Evolutionary conservation across 495 filamentous ascomycete genomes (phyloP), one percentile per base, ranked within the genome.

Genomic region (Trypethelium eluteriae): DNA sequence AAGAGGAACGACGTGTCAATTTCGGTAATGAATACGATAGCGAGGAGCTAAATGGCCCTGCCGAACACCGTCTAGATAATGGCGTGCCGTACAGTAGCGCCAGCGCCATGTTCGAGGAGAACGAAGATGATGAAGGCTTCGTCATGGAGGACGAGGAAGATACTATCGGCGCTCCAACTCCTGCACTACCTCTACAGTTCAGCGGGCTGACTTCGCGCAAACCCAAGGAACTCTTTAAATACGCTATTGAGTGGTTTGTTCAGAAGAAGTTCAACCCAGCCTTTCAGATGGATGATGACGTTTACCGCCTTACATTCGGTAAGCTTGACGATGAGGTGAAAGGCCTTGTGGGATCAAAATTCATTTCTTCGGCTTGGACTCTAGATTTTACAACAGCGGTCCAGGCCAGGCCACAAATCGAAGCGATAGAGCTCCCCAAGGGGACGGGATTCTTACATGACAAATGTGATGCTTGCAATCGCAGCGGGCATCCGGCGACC

Each of bases 171-270:
- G 84, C 81, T 6, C 89, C 87, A 0, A 80, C 76, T 0, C 7
- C 53, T 35, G 75, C 77, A 16, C 75, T 81, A 16, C 92, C 92
- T 0, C 78, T 95, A 10, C 78, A 91, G 70, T 92, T 91, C 72
- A 89, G 85, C 2, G 73, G 79, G 12, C 82, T 88, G 62, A 80
- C 83, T 0, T 84, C 88, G 69, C 87, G 86, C 68, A 86, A 90
- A 50, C 74, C 87, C 0, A 87, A 88, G 64, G 87, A 91, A 39
- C 86, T 92, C 66, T 96, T 96, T 77, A 85, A 85, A 47, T 83
- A 87, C 70, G 89, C 84, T 0, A 79, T 96, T 0, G 89, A 91
- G 74, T 96, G 90, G 90, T 86, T 93, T 75, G 85, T 96, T 2
- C 85, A 86, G 64, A 87, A 85, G 71, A 86, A 88, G 67, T 78